Evolutionary conservation across 2,329 filamentous ascomycete species (phyloP).

Genomic region (Leptodontidium sp.): DNA sequence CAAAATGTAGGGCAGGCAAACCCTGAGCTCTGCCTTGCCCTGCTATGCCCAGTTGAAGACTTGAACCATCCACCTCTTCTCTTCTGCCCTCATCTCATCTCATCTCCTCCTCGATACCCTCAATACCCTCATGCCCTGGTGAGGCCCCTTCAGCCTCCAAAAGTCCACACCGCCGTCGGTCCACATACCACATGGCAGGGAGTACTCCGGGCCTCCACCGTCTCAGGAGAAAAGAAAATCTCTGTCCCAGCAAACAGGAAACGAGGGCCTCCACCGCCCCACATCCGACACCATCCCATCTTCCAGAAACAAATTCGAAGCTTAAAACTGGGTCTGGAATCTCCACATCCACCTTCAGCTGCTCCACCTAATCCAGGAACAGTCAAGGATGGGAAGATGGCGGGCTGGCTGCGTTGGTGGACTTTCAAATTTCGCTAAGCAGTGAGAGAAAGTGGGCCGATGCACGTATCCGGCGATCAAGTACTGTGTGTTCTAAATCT

Average conservation of each 20-base stretch:
- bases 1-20: not conserved
- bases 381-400: not conserved
- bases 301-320: conserved; percentile 33
- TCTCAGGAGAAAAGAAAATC: not conserved
- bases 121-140: not conserved
- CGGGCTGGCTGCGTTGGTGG: not conserved
- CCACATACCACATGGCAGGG: conserved; percentile 8
- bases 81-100: not conserved
- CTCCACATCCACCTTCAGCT: not conserved
- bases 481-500: conserved; percentile 6
- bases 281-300: conserved; percentile 17
- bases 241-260: conserved; percentile 20
- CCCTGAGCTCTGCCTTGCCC: no score
- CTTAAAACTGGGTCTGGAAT: conserved; percentile 8
- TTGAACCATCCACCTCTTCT: no score
- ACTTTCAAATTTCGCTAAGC: not conserved
- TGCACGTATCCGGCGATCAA: not conserved
- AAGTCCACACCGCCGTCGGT: not conserved
- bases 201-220: not conserved
- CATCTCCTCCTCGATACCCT: not conserved
- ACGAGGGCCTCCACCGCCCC: not conserved
- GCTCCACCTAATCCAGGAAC: conserved; percentile 1
- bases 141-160: conserved; percentile 1
- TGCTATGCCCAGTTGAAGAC: no score
- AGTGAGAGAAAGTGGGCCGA: no score